A percentile compares a stretch with the other conserved stretches of the same genome.
Conservation (phyloP, 306 rosid species). For the Erythrophleum fordii region DNA sequence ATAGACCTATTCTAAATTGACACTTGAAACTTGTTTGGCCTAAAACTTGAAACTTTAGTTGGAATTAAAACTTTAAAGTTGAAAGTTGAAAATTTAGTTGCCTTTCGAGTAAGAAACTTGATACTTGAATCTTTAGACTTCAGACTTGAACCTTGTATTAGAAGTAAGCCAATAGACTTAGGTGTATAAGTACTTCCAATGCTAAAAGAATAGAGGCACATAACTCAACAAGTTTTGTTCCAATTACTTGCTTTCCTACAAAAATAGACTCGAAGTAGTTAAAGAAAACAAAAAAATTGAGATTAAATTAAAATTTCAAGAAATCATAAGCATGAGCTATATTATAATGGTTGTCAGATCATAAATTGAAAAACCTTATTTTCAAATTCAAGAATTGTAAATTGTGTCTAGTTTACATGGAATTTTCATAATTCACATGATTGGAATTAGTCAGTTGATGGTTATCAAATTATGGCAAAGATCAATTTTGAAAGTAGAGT, state of each 20-base stretch:
- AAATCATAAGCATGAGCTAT: background rate
- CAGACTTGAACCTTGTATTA: too few relatives aligned
- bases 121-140: too few relatives aligned
- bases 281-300: background rate
- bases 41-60: too few relatives aligned
- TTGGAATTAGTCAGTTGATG: background rate
- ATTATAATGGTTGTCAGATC: background rate
- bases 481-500: background rate
- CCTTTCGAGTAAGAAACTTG: too few relatives aligned
- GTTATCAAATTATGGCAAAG: background rate
- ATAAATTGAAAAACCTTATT: slow-evolving; percentile 2
- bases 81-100: too few relatives aligned
- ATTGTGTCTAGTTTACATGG: slow-evolving; percentile 2
- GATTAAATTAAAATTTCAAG: background rate
- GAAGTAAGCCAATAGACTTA: slow-evolving; percentile 73
- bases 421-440: background rate
- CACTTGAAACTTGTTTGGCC: too few relatives aligned
- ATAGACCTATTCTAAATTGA: too few relatives aligned
- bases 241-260: slow-evolving; percentile 76
- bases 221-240: slow-evolving; percentile 77
- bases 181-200: slow-evolving; percentile 91
- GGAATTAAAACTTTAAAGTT: too few relatives aligned
- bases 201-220: slow-evolving; percentile 82
- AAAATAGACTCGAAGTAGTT: slow-evolving; percentile 35
- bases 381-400: background rate